Base-by-base conservation (phyloP, 768 basidiomycete species). In the Pleurotus citrinopileatus region DNA sequence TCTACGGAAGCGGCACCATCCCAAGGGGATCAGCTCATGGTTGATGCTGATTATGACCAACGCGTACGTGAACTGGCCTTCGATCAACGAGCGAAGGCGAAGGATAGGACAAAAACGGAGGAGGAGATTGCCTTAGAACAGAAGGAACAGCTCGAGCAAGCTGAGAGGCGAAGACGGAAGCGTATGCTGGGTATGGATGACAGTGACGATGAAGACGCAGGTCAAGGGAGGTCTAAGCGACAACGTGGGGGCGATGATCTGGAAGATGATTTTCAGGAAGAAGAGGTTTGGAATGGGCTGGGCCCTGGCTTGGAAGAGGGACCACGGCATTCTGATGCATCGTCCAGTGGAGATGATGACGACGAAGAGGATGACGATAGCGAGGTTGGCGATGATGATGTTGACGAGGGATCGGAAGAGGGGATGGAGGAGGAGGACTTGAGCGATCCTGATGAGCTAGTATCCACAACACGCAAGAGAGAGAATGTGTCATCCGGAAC, bases 71-170 rank as follows among this genome's bases (percentile, higher is more conserved):
- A 94, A 60, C 82, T 98, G 34, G 94, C 89, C 0, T 96, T 95
- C 62, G 97, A 98, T 55, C 84, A 90, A 61, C 83, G 97, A 1
- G 90, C 97, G 2, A 91, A 94, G 58, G 90, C 97, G 0, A 97
- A 93, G 65, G 91, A 99, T 66, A 74, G 97, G 53, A 94, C 92
- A 25, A 98, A 97, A 73, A 98, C 95, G 0, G 96, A 97, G 62
- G 94, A 98, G 62, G 97, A 99, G 63, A 62, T 94, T 25, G 95
- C 94, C 3, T 55, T 88, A 56, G 94, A 96, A 57, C 91, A 89
- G 63, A 94, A 92, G 61, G 89, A 91, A 60, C 77, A 81, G 3
- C 69, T 99, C 52, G 90, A 95, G 70, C 87, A 85, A 67, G 91
- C 91, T 1, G 97, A 99, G 71, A 76, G 80, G 61, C 79, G 76